Percentiles rank a stretch among this genome's conserved stretches.
Conservation (phyloP, 192 early-diverging fungal species). For the Coemansia sp. region DNA sequence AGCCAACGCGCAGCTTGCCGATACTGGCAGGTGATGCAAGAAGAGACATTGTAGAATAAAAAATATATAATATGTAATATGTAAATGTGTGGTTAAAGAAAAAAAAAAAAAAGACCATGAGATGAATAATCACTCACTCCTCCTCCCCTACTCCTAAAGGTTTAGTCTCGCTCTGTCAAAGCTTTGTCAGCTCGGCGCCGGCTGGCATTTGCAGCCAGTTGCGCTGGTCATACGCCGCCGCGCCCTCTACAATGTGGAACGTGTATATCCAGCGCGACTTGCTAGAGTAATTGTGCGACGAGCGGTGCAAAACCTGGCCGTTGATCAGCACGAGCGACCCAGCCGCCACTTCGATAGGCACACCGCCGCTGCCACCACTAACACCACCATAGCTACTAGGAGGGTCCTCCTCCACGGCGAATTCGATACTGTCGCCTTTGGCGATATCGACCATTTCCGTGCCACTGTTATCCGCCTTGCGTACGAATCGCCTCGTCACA, state of each 20-base stretch:
- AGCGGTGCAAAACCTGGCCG: slow-evolving; percentile 84
- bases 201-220: slow-evolving; percentile 76
- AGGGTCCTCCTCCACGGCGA: no score
- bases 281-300: slow-evolving; percentile 74
- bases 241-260: slow-evolving; percentile 91
- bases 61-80: no score
- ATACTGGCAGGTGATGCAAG: background rate
- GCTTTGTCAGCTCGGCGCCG: slow-evolving; percentile 22
- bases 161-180: background rate
- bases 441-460: slow-evolving; percentile 43
- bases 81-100: background rate
- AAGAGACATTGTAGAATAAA: background rate
- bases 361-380: background rate
- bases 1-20: slow-evolving; percentile 46
- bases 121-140: background rate
- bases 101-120: background rate
- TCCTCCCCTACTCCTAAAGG: background rate
- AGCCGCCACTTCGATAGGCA: slow-evolving; percentile 34
- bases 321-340: slow-evolving; percentile 90
- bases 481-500: slow-evolving; percentile 45
- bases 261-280: slow-evolving; percentile 92
- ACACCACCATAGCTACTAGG: background rate
- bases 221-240: slow-evolving; percentile 65
- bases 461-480: slow-evolving; percentile 12
- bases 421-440: slow-evolving; percentile 8